Evolutionary conservation across 495 filamentous ascomycete genomes (phyloP), one percentile per base, ranked within the genome.

Genomic region (Tuber melanosporum): DNA sequence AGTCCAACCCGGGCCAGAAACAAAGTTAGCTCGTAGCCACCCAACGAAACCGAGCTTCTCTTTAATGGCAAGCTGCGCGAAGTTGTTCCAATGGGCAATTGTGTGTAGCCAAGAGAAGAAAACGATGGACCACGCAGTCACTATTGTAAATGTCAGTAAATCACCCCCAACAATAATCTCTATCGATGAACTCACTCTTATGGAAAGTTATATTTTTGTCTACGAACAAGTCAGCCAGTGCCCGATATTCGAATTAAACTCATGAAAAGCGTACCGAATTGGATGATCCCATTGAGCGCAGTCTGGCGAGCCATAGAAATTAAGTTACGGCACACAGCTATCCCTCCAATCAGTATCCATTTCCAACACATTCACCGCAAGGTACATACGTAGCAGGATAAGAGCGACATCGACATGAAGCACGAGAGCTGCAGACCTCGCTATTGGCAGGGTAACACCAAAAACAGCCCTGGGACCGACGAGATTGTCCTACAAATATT

Each of bases 191-290:
- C 5, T 72, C 77, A 85, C 85, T 89, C 84, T 92, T 92, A 84
- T 94, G 92, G 85, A 94, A 93, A 49, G 91, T 91, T 80, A 93
- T 93, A 83, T 92, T 93, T 85, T 92, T 93, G 84, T 92, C 90
- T 85, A 73, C 49, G 76, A 75, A 52, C 44, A 75, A 46, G 71
- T 83, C 72, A 83, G 82, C 47, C 49, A 66, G 41, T 32, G 22
- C 42, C 43, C 42, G 46, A 39, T 49, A 57, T 6, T 66, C 20
- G 20, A 73, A 73, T 32, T 3, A 70, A 26, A 47, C 15, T 22
- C n/a, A 70, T 26, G 75, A 17, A 8, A 46, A 75, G 78, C 84
- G 69, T 80, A 85, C 84, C 87, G 85, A 93, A 92, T 78, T 91
- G 91, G 73, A 94, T 90, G 81, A 93, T 91, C 76, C 91, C 91